Conservation (phyloP, 2,329 filamentous ascomycete species). For the Monosporascus sp. region DNA sequence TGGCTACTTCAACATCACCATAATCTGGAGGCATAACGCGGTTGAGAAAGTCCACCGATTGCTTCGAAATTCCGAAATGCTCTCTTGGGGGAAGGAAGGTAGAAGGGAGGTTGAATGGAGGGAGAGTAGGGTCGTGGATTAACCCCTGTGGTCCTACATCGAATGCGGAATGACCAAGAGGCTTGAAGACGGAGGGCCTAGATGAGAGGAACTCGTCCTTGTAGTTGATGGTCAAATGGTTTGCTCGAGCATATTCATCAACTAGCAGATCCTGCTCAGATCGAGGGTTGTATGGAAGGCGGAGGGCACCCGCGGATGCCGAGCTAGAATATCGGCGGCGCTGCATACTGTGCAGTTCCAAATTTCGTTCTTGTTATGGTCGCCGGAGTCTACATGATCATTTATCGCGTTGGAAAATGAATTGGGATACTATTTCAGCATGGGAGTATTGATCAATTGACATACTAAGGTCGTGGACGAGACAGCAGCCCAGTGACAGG, state of each 20-base stretch:
- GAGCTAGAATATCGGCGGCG: too few species aligned
- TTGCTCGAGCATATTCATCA: slow-evolving; percentile 22
- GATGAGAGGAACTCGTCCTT: slow-evolving; percentile 7
- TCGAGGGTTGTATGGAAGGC: not conserved
- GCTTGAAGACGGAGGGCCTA: not conserved
- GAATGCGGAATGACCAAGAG: not conserved
- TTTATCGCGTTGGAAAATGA: too few species aligned
- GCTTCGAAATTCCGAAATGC: slow-evolving; percentile 12
- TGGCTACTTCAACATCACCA: not conserved
- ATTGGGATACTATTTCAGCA: too few species aligned
- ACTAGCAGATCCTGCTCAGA: slow-evolving; percentile 2
- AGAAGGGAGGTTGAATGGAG: slow-evolving; percentile 12
- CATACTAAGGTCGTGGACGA: too few species aligned
- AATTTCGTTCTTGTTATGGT: not conserved
- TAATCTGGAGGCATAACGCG: slow-evolving; percentile 6
- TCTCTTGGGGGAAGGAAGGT: slow-evolving; percentile 8
- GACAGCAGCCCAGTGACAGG: too few species aligned
- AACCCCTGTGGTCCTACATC: not conserved
- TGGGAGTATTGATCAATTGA: too few species aligned
- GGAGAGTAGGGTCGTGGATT: slow-evolving; percentile 8
- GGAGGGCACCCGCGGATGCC: not conserved
- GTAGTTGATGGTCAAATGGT: slow-evolving; percentile 18
- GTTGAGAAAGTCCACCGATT: slow-evolving; percentile 10
- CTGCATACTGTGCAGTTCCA: too few species aligned
- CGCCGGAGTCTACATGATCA: too few species aligned